Evolutionary conservation across 345 rosid genomes (phyloP).

Genomic region (Populus nigra): DNA sequence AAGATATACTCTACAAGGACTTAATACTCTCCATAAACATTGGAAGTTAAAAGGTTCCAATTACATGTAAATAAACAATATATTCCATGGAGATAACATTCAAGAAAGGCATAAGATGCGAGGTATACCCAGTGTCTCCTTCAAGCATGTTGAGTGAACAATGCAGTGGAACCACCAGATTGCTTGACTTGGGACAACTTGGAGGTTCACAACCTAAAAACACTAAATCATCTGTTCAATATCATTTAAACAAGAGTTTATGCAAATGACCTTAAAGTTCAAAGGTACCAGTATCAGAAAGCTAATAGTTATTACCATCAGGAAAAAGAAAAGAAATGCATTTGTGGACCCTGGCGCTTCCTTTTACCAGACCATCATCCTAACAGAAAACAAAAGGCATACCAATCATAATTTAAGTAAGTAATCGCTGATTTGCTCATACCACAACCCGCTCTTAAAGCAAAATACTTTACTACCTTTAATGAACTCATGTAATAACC

Average conservation of each 20-base stretch:
- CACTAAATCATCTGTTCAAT: conserved; percentile 10
- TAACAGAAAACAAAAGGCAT: conserved; percentile 8
- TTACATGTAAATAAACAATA: neutral
- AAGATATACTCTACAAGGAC: no score
- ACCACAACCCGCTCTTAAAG: neutral
- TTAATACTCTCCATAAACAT: neutral
- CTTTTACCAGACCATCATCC: conserved; percentile 45
- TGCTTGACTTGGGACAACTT: conserved; percentile 42
- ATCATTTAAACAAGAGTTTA: neutral
- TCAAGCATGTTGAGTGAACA: conserved; percentile 88
- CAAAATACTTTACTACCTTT: conserved; percentile 40
- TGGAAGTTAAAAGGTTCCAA: neutral
- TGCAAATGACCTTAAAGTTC: conserved; percentile 1
- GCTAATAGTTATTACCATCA: conserved; percentile 40
- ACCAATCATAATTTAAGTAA: neutral
- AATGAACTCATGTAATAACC: conserved; percentile 49
- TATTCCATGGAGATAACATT: neutral
- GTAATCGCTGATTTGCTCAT: neutral
- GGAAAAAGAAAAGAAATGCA: conserved; percentile 73
- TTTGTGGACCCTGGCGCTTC: conserved; percentile 52
- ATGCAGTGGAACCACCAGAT: conserved; percentile 51
- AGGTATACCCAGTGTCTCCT: conserved; percentile 82
- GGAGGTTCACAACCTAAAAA: conserved; percentile 44
- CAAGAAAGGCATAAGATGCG: neutral
- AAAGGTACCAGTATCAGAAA: neutral